Evolutionary conservation across 2,329 filamentous ascomycete species (phyloP).

Genomic region (Pseudogymnoascus sp.): DNA sequence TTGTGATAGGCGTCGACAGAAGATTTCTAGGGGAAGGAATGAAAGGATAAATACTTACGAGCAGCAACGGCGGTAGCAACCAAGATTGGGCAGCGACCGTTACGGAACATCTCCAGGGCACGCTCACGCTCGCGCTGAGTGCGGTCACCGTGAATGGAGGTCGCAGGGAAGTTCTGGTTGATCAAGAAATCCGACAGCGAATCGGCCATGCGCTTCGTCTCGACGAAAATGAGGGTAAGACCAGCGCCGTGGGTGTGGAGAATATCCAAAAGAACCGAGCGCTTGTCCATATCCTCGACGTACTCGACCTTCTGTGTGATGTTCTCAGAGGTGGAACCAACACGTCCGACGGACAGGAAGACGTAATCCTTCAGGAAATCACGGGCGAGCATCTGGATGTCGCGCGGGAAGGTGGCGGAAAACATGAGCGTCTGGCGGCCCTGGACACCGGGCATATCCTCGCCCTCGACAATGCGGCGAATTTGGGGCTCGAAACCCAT

Average conservation of each 20-base stretch:
- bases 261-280: conserved; percentile 93
- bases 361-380: conserved; percentile 99
- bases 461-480: conserved; percentile 93
- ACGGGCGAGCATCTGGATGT: conserved; percentile 97
- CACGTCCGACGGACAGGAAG: conserved; percentile 96
- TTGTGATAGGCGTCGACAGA: no score
- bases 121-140: conserved; percentile 98
- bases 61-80: conserved; percentile 96
- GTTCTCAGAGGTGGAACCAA: conserved; percentile 99
- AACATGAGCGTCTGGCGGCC: conserved; percentile 99
- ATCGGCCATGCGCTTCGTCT: conserved; percentile 99
- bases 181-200: conserved; percentile 96
- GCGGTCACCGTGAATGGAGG: conserved; percentile 96
- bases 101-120: conserved; percentile 95
- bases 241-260: conserved; percentile 88
- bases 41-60: conserved; percentile 35
- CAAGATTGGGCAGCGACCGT: conserved; percentile 88
- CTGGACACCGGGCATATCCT: conserved; percentile 86
- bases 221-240: conserved; percentile 94
- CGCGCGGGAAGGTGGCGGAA: conserved; percentile 96
- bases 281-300: conserved; percentile 94
- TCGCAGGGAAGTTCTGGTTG: conserved; percentile 97
- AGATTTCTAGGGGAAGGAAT: no score
- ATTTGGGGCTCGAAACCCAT: conserved; percentile 99
- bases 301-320: conserved; percentile 99